Conservation (phyloP, 1,284 basidiomycete species). For the Marasmius sp. region DNA sequence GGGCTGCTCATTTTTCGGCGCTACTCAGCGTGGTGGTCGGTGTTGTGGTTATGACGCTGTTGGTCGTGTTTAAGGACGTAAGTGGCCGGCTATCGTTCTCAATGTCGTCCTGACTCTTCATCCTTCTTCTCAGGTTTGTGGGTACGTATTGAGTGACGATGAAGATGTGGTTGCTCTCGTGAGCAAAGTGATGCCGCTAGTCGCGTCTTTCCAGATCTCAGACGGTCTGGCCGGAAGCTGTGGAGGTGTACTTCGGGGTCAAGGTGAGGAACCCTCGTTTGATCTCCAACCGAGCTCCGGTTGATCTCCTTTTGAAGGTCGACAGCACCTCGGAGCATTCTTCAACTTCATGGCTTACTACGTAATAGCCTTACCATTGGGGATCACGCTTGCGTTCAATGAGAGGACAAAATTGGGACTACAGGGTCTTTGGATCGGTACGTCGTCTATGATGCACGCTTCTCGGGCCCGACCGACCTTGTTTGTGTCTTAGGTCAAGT, state of each 20-base stretch:
- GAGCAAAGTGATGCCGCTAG: slow-evolving; percentile 72
- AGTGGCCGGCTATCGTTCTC: slow-evolving; percentile 10
- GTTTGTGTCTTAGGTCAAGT: slow-evolving; percentile 52
- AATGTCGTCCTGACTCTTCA: background rate
- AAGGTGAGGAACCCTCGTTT: slow-evolving; percentile 38
- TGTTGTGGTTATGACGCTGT: slow-evolving; percentile 53
- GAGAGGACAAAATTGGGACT: slow-evolving; percentile 45
- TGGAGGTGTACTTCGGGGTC: slow-evolving; percentile 68
- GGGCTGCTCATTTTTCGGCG: slow-evolving; percentile 35
- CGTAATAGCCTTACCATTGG: slow-evolving; percentile 68
- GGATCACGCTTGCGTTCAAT: slow-evolving; percentile 67
- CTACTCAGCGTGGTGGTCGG: slow-evolving; percentile 63
- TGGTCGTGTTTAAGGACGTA: slow-evolving; percentile 60
- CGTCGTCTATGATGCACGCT: slow-evolving; percentile 4
- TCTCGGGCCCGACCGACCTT: background rate
- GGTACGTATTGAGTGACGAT: slow-evolving; percentile 72
- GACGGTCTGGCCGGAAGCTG: slow-evolving; percentile 75
- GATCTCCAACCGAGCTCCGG: background rate
- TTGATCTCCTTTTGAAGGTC: slow-evolving; percentile 39
- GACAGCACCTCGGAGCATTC: slow-evolving; percentile 71
- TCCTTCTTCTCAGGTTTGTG: slow-evolving; percentile 45
- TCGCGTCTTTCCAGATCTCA: slow-evolving; percentile 78
- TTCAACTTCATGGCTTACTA: slow-evolving; percentile 81
- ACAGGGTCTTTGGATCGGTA: slow-evolving; percentile 71
- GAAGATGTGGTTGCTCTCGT: slow-evolving; percentile 60